Evolutionary conservation across 176 grass and related monocot genomes (phyloP), one percentile per base, ranked within the genome.

Genomic region (Luzula sylvatica): DNA sequence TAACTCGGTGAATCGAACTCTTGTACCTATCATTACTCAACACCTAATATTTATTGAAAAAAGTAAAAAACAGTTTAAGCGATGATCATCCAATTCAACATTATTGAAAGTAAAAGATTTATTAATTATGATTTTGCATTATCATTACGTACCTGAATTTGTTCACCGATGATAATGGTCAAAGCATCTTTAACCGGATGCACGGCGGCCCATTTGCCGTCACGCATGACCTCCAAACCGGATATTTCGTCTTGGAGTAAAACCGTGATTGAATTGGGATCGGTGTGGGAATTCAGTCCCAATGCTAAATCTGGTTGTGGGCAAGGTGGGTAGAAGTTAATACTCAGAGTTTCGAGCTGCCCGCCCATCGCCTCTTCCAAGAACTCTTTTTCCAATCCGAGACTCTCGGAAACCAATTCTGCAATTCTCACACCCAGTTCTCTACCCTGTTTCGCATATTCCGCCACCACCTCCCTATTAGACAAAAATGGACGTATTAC

Each of bases 271-370:
- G 90, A 73, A 60, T 95, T 95, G 14, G 84, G 90, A 58, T 95
- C 90, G 65, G 80, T 95, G 77, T 95, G 90, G 0, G 69, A 76
- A 3, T 76, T 83, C 8, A 95, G 67, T 0, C 90, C 90, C 45
- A 75, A 88, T n/a, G 90, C 88, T n/a, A 88, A 83, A 66, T 95
- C 90, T n/a, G 90, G 90, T 66, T 81, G 80, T 46, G 80, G 90
- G 70, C 90, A 95, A 20, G 70, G 80, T 12, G 90, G 90, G 58
- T 95, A 95, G 67, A 82, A 95, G 48, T 95, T 95, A 32, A 95
- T 72, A 1, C 80, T 83, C 83, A 95, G 87, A 67, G 84, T 83
- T 68, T 95, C 83, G 1, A 77, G 83, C 0, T 95, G 90, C 54
- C 66, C 52, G 11, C 84, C 90, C 56, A 95, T 77, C 39, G 77